Evolutionary conservation across 768 basidiomycete genomes (phyloP), one percentile per base, ranked within the genome.

Genomic region (Lactarius vividus): DNA sequence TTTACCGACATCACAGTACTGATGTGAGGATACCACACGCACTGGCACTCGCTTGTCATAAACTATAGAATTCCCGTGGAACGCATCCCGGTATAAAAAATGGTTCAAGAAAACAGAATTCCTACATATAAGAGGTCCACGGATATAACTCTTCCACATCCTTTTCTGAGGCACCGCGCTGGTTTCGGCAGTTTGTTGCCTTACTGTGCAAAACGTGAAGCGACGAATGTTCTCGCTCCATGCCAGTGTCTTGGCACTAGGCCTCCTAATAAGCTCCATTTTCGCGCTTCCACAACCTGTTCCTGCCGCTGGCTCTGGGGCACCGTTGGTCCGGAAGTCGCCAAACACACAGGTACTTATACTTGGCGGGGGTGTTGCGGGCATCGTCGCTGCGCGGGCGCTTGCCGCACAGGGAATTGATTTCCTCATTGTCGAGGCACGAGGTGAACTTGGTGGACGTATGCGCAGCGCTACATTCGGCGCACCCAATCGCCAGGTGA

Each of bases 331-430:
- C 20, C 44, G n/a, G 9, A 8, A 46, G 10, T n/a, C 44, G n/a
- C 46, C 23, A 26, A 62, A 72, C 39, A 70, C 71, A 2, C 78
- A 71, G 3, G 81, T 86, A 4, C 78, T 87, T 23, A 83, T 88
- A 65, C 78, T 88, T n/a, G 87, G 87, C 6, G 86, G 84, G 31
- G 87, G 87, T 5, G 81, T 88, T 44, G 73, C 87, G 1, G 87
- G 87, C 8, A 75, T 88, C 33, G 84, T 85, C 39, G 85, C 86
- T 4, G 87, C 88, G 9, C 81, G 84, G 13, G 82, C 84, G 0
- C 75, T 87, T 10, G 79, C 84, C 35, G 74, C 80, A 58, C 74
- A 80, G 23, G 84, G 83, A 4, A 79, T 87, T 64, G 76, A 87
- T 71, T 87, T 86, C 70, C 69, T 83, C 56, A 79, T 88, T 46